Conservation (phyloP, 2,329 filamentous ascomycete species). For the Ophiostoma ulmi region DNA sequence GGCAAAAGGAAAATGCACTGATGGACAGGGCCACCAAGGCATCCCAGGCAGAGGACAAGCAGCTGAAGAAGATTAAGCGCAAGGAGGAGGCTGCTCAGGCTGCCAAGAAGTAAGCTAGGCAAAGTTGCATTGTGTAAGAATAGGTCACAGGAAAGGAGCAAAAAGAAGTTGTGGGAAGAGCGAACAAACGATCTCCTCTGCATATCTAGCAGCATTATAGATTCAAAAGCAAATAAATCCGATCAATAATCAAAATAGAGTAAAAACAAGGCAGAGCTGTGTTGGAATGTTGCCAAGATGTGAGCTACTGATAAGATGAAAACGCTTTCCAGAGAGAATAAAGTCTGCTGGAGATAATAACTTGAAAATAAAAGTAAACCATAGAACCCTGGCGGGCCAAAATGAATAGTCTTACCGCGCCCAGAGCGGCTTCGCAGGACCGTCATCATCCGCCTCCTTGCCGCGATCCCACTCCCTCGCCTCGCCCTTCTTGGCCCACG, state of each 20-base stretch:
- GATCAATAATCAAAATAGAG: neutral
- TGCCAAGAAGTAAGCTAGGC: neutral
- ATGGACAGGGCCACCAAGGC: conserved; percentile 18
- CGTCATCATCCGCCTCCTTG: conserved; percentile 36
- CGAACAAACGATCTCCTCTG: neutral
- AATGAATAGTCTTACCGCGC: conserved; percentile 15
- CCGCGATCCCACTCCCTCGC: conserved; percentile 56
- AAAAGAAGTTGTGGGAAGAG: neutral
- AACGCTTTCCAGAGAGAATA: neutral
- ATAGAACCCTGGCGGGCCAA: neutral
- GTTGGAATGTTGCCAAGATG: neutral
- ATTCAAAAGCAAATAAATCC: neutral
- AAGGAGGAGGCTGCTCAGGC: conserved; percentile 1
- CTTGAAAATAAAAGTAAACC: neutral
- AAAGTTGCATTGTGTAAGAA: neutral
- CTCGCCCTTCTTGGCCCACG: conserved; percentile 67
- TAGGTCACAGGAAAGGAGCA: neutral
- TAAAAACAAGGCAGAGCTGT: neutral
- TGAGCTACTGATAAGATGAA: neutral
- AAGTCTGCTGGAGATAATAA: too few relatives aligned
- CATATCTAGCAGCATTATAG: neutral
- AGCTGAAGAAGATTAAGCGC: conserved; percentile 1
- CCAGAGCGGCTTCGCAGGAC: conserved; percentile 26
- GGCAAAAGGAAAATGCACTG: conserved; percentile 30
- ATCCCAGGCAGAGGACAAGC: conserved; percentile 5